Percentiles rank a stretch among this genome's conserved stretches.
Conservation (phyloP, 441 rosid species). For the Breynia disticha region DNA sequence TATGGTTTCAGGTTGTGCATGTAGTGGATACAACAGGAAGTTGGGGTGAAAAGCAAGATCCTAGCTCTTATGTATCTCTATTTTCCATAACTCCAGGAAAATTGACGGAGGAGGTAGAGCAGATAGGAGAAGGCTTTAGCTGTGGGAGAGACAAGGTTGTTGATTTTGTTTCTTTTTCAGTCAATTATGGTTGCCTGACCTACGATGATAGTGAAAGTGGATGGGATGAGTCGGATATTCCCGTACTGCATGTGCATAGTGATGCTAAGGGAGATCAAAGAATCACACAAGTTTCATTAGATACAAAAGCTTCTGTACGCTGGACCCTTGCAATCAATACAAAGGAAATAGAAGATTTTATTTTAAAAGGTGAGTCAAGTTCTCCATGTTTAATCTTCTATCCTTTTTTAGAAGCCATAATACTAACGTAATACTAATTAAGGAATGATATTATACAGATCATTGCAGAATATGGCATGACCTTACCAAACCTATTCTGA, state of each 20-base stretch:
- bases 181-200: constrained; percentile 68
- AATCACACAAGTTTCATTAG: constrained; percentile 42
- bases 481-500: too few relatives aligned
- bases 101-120: constrained; percentile 58
- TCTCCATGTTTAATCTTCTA: constrained; percentile 1
- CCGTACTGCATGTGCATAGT: constrained; percentile 36
- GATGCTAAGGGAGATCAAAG: constrained; percentile 34
- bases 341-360: constrained; percentile 62
- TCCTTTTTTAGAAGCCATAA: not conserved
- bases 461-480: too few relatives aligned
- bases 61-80: constrained; percentile 49
- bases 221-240: constrained; percentile 66
- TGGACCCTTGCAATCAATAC: constrained; percentile 84
- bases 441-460: too few relatives aligned
- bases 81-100: constrained; percentile 86
- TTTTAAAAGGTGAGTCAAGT: constrained; percentile 31
- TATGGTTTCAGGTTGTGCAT: constrained; percentile 68
- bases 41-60: constrained; percentile 35
- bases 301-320: constrained; percentile 58
- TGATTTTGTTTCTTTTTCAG: constrained; percentile 68
- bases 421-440: too few relatives aligned
- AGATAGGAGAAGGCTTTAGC: constrained; percentile 50
- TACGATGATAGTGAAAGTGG: constrained; percentile 45
- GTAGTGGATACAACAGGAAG: constrained; percentile 63
- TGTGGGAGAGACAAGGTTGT: constrained; percentile 64